A percentile compares a stretch with the other conserved stretches of the same genome.
Evolutionary conservation across 306 rosid genomes (phyloP).

Genomic region (Rosa multiflora): DNA sequence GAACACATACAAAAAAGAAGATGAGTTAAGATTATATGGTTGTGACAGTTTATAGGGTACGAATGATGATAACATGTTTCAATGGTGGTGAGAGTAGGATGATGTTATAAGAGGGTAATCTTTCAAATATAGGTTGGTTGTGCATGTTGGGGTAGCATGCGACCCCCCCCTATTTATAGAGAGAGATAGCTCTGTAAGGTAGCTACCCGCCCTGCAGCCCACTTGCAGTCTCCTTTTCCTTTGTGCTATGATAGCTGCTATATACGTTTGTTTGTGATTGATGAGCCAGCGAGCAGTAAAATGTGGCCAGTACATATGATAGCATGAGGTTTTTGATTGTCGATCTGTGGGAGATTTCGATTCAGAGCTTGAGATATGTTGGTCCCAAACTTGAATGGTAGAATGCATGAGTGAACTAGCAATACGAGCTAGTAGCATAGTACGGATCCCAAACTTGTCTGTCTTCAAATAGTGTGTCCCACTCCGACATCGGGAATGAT

Average conservation of each 20-base stretch:
- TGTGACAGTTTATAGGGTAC: not conserved
- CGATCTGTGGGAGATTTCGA: conserved; percentile 6
- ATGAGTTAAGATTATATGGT: not conserved
- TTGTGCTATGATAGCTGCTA: not conserved
- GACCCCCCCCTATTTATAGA: not conserved
- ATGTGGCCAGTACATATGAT: not conserved
- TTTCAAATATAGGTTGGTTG: not conserved
- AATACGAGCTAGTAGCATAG: not conserved
- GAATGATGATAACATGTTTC: conserved; percentile 1
- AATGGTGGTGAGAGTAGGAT: conserved; percentile 9
- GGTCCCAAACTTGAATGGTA: conserved; percentile 48
- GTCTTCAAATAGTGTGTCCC: conserved; percentile 27
- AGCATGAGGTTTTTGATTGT: not conserved
- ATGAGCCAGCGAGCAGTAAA: not conserved
- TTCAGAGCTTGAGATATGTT: conserved; percentile 29
- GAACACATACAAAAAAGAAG: not conserved
- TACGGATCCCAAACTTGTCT: not conserved
- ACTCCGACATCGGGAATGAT: not conserved
- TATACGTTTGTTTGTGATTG: not conserved
- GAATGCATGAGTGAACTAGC: not conserved
- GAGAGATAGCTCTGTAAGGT: not conserved
- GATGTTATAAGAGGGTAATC: not conserved
- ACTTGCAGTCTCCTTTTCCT: conserved; percentile 12
- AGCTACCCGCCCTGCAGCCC: conserved; percentile 13
- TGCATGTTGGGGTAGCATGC: not conserved